Evolutionary conservation across 805 yeast species (phyloP), one percentile per base, ranked within the genome.

Genomic region (Nakazawaea molendinolei): DNA sequence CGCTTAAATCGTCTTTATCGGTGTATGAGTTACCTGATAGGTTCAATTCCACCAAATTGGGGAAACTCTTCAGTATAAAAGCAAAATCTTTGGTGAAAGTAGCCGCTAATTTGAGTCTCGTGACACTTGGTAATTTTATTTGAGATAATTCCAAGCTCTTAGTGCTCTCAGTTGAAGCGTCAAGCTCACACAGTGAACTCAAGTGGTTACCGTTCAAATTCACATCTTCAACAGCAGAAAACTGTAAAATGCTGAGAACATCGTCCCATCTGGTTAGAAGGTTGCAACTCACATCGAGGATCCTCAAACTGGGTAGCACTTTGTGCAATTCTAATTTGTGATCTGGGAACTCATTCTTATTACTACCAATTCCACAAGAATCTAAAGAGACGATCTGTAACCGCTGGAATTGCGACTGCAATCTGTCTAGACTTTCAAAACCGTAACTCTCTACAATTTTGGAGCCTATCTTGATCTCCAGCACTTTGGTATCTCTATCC

Each of bases 361-460:
- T 40, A 10, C 46, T 42, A 16, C 34, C 43, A 3, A 82, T 55
- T 6, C 57, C 39, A 38, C 66, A 55, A 17, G 61, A 52, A 22
- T 70, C 71, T 27, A 86, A 50, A 1, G 85, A 68, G 1, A 79
- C 61, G 4, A 65, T 56, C n/a, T 44, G 47, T 34, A 85, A 57
- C 8, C 60, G 51, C 3, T 43, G 45, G 27, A 76, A 65, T 40
- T 79, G 56, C 1, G 68, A 51, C 44, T 75, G 80, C 10, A 67
- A 47, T n/a, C 46, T 33, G 30, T 69, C 64, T 29, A 79, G 51
- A 42, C 71, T 68, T 17, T 73, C 79, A 49, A 84, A 77, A 1
- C 95, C 95, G 39, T 62, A 70, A 19, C 72, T 67, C 47, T 83
- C 79, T 7, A 76, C 75, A 5, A 45, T 43, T 51, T 86, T 86